These are phyloP conservation scores for Batkoa obscura DNA, from an alignment of 371 early-diverging fungal species.

Conservation along the genomic window DNA sequence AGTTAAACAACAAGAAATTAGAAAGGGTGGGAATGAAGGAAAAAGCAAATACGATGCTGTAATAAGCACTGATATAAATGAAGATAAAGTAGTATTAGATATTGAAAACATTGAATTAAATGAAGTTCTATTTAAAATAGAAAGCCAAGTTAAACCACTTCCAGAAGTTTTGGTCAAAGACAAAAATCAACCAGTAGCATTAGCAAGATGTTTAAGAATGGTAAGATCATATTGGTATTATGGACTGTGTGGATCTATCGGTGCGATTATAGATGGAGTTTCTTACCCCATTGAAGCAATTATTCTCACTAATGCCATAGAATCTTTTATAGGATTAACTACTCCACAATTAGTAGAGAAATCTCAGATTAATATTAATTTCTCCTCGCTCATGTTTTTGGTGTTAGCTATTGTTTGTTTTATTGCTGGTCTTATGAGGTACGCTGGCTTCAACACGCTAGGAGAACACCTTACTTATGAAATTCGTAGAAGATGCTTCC, in stretches of 20 bases:
- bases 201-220: neutral
- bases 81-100: too few species aligned
- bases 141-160: neutral
- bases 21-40: neutral
- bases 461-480: slow-evolving; percentile 33
- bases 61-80: neutral
- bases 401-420: slow-evolving; percentile 30
- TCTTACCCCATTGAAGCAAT: slow-evolving; percentile 20
- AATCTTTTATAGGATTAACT: neutral
- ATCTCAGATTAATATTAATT: slow-evolving; percentile 16
- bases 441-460: slow-evolving; percentile 16
- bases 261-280: slow-evolving; percentile 16
- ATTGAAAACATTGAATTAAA: neutral
- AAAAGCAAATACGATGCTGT: too few species aligned
- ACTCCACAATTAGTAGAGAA: neutral
- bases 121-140: neutral
- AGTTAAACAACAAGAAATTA: slow-evolving; percentile 27
- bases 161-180: neutral
- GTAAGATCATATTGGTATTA: slow-evolving; percentile 19
- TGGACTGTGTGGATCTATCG: slow-evolving; percentile 14
- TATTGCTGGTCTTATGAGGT: slow-evolving; percentile 21
- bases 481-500: slow-evolving; percentile 31
- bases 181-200: neutral
- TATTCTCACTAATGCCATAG: slow-evolving; percentile 10
- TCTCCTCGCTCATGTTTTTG: slow-evolving; percentile 38